Conservation (phyloP, 768 basidiomycete species). For the Psilocybe azurescens region DNA sequence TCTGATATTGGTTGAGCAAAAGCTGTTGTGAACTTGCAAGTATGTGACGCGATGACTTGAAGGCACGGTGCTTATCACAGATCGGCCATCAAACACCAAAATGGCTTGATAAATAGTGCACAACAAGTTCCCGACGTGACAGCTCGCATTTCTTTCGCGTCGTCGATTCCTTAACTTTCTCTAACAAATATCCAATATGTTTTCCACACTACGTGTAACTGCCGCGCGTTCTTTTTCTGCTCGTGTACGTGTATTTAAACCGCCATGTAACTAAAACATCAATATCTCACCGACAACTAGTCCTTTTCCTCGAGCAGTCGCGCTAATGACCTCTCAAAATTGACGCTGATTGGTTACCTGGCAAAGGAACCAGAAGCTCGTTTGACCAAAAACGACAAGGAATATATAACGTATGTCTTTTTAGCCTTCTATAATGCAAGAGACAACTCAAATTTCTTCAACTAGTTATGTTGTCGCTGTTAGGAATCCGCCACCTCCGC, state of each 20-base stretch:
- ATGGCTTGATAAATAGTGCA: constrained; percentile 18
- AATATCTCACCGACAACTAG: constrained; percentile 36
- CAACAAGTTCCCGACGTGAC: constrained; percentile 13
- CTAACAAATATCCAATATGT: constrained; percentile 42
- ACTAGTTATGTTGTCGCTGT: constrained; percentile 82
- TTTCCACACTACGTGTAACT: constrained; percentile 50
- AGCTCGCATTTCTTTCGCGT: background rate
- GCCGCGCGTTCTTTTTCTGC: constrained; percentile 37
- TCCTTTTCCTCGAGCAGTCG: constrained; percentile 68
- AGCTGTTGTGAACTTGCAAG: too few species aligned
- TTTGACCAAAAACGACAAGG: constrained; percentile 72
- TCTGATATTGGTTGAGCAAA: too few species aligned
- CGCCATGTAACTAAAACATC: background rate
- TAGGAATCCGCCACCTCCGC: constrained; percentile 60
- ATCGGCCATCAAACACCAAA: constrained; percentile 4
- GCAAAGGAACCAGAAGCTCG: constrained; percentile 74
- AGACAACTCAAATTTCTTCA: background rate
- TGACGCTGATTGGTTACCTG: constrained; percentile 78
- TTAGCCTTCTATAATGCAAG: background rate
- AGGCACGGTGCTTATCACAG: constrained; percentile 5
- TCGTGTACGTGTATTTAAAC: constrained; percentile 50
- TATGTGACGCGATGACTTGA: too few species aligned
- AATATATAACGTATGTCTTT: constrained; percentile 72
- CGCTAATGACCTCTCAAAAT: constrained; percentile 70
- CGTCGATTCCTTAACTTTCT: background rate